Base-by-base conservation (phyloP, 2,329 filamentous ascomycete genomes). In the Cordyceps pruinosa region DNA sequence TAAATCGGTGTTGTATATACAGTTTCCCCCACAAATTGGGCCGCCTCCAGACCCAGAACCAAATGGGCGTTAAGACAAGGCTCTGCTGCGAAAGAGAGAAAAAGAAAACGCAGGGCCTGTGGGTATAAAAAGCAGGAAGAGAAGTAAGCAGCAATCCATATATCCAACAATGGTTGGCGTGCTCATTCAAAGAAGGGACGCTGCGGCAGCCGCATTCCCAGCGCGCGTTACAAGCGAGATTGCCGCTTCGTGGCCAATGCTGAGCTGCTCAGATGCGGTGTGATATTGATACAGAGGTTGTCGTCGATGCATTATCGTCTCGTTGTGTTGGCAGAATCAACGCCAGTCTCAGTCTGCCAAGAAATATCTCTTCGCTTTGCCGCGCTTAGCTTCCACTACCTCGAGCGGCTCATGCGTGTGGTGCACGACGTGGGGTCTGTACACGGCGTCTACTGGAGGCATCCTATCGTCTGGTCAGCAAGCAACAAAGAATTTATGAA, bases 401-500 rank as follows among this genome's bases (percentile, higher is more conserved):
- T 89, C 86, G 5, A 83, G 79, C 10, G 86, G 85, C 48, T 88
- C 77, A 47, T 82, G 81, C 17, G 89, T 93, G 69, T 97, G 92
- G 72, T 97, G 93, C 3, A 97, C 92, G 17, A 96, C 90, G 69
- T 97, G 92, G 6, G 92, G 93, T 49, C 90, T 80, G 69, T 96
- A 96, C 17, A 96, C 87, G 5, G 90, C 90, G 70, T 96, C 90
- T 3, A 95, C 89, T 1, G 90, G 90, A 2, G 88, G 88, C 83
- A 92, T 90, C 86, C 83, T 82, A 10, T 12, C 23, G 47, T 13
- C 35, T 35, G 2, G 45, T 67, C 60, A 67, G 61, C 55, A 46
- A 12, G 15, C 21, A 19, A n/a, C 25, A 34, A 51, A 57, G 4
- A 12, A 26, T 21, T 13, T 39, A 49, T 35, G n/a, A 57, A 25